These are phyloP conservation scores for Ophiostoma sp. DNA, from an alignment of 2,329 filamentous ascomycete species.

Conservation along the genomic window DNA sequence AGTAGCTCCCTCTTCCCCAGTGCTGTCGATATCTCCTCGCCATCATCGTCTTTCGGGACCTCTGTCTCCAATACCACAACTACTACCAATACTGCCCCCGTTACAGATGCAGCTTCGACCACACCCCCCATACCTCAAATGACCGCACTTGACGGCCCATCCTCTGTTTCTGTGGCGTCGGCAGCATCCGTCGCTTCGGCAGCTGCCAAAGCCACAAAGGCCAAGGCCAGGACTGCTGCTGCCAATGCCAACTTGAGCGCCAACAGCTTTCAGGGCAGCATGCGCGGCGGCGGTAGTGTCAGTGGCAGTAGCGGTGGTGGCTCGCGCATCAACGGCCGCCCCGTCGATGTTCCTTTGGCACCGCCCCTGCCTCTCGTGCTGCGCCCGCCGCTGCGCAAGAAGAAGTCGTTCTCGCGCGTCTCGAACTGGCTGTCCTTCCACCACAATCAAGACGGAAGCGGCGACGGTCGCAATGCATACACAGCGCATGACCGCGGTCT, in stretches of 20 bases:
- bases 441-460: neutral
- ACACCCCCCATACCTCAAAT: neutral
- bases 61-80: neutral
- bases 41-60: constrained; percentile 1
- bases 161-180: constrained; percentile 18
- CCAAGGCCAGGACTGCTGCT: neutral
- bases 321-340: constrained; percentile 27
- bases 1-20: constrained; percentile 13
- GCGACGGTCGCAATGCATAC: neutral
- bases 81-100: neutral
- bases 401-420: constrained; percentile 60
- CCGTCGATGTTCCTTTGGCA: constrained; percentile 41
- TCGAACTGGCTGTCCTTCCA: constrained; percentile 51
- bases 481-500: constrained; percentile 33
- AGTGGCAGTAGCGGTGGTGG: constrained; percentile 11
- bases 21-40: neutral
- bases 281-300: constrained; percentile 3
- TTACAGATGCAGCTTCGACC: neutral
- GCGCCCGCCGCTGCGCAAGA: constrained; percentile 57
- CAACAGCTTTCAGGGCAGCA: neutral
- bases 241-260: constrained; percentile 14
- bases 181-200: constrained; percentile 27
- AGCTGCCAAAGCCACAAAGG: constrained; percentile 20
- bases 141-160: neutral
- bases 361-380: constrained; percentile 55